Base-by-base conservation (phyloP, 2,329 filamentous ascomycete genomes). In the Pseudocercospora fuligena region DNA sequence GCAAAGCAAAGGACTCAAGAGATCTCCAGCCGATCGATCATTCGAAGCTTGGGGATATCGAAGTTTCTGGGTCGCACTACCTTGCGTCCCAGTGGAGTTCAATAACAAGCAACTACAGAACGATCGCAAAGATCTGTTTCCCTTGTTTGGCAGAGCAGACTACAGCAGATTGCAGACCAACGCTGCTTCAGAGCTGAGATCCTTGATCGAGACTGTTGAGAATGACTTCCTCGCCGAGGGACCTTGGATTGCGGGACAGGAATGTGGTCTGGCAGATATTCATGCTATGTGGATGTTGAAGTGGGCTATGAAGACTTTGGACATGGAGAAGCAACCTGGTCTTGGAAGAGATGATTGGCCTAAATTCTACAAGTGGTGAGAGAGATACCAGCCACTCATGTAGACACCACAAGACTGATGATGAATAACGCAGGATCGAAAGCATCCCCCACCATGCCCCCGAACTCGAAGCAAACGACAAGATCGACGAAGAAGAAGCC, bases 201-300 rank as follows among this genome's bases (percentile, higher is more conserved):
- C 70, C 1, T 56, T 70, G 27, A 43, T 70, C 23, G 47, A 64
- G 5, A 67, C 68, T 11, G 65, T 69, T 16, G 71, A 73, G 60
- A 59, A 67, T 12, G 71, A 69, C 9, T 73, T 72, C 59, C 56
- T 73, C 3, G 46, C 57, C 2, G 63, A 65, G 5, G 64, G 61
- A 11, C 68, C 68, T 25, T 72, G 67, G 47, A 65, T 72, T 46
- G 66, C 64, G 11, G 70, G 70, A 6, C 43, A 51, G 6, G 58
- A 69, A 25, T 65, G 53, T 29, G 65, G 63, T 0, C 40, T 72
- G 14, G 70, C 70, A 8, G 70, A 72, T 47, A 62, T 72, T 11
- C 69, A 71, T 62, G 69, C 69, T 12, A 62, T 68, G 19, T 72
- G 70, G 70, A 69, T 72, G 64, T 61, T 72, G 46, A 71, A 70